Base-by-base conservation (phyloP, 352 stramenopile species). In the Phytophthora brassicae region DNA sequence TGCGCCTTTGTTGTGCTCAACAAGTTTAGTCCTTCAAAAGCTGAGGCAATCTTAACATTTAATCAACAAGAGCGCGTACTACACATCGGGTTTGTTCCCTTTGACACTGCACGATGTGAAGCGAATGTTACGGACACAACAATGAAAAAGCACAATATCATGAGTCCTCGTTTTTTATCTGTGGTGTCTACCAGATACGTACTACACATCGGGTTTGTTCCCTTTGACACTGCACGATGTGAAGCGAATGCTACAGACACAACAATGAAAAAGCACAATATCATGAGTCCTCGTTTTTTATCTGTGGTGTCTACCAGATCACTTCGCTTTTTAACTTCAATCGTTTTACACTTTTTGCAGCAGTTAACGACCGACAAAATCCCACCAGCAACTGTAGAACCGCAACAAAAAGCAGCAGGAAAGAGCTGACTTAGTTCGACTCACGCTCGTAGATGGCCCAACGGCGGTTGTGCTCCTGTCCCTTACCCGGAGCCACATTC, bases 401-500 rank as follows among this genome's bases (percentile, higher is more conserved):
- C 54, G 26, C 63, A 63, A 65, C 54, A 68, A 65, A 68, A 51
- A 45, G 54, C 29, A 59, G 39, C 39, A n/a, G n/a, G 20, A 50
- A 42, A 57, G 43, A 60, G 56, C 43, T 51, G 23, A 13, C 28
- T 67, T 71, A 74, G 38, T 74, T 68, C 33, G 61, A 42, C 52
- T 71, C 20, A 46, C 85, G 85, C 66, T 94, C 85, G 75, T 95
- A 96, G 63, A 96, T 78, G 55, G 87, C 87, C 89, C 89, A 96
- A 49, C 89, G 87, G 51, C 89, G 89, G 74, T 94, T 95, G 75
- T 94, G 87, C 68, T 96, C 84, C 66, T 96, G 84, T 44, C 84
- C 86, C 63, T 86, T 67, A 42, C 85, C 86, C 6, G 77, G 76
- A 22, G n/a, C 35, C 39, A 92, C 77, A 35, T 78, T 76, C 70